Evolutionary conservation across 225 moss, liverwort and hornwort species (phyloP).

Genomic region (Marchantia paleacea): DNA sequence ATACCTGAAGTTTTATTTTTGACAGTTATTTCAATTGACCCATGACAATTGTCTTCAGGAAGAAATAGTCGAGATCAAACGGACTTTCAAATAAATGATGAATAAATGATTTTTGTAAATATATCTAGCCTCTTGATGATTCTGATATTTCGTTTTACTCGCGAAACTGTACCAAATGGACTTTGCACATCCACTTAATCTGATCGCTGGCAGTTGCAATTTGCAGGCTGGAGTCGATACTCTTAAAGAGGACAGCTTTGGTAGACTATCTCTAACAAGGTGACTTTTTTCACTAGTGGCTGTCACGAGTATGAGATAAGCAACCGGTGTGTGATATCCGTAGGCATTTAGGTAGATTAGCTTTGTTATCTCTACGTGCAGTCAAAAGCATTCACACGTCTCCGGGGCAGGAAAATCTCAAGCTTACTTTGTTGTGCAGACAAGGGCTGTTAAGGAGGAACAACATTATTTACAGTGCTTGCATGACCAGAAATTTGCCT

Average conservation of each 20-base stretch:
- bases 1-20: no score
- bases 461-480: slow-evolving; percentile 74
- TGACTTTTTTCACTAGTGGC: not conserved
- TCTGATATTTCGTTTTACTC: no score
- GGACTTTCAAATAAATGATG: no score
- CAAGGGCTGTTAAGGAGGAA: slow-evolving; percentile 73
- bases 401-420: not conserved
- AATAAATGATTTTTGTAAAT: no score
- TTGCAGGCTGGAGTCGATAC: slow-evolving; percentile 82
- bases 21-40: no score
- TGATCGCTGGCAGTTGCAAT: not conserved
- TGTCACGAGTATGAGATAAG: no score
- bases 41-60: no score
- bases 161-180: no score
- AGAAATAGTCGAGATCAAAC: no score
- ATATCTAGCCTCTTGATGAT: no score
- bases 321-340: no score
- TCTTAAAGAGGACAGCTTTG: slow-evolving; percentile 73
- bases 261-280: slow-evolving; percentile 73
- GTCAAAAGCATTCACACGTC: not conserved
- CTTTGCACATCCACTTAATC: not conserved
- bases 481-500: slow-evolving; percentile 66
- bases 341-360: not conserved
- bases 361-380: not conserved
- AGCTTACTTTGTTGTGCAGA: slow-evolving; percentile 31